These are phyloP conservation scores for Limnanthes douglasii DNA, from an alignment of 345 rosid genomes.

Conservation along the genomic window DNA sequence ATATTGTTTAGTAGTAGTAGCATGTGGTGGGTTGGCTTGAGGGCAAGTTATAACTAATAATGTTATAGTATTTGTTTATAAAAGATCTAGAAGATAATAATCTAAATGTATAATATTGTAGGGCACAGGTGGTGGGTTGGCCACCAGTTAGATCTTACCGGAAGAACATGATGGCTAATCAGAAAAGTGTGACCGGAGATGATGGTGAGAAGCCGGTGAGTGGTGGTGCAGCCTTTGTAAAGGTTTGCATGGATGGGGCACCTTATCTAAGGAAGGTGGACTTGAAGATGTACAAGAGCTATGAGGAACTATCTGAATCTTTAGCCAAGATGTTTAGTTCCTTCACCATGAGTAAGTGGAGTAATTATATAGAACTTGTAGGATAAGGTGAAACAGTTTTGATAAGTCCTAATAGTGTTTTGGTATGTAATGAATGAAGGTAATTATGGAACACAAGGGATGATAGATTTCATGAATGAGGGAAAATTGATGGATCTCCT, in stretches of 20 bases:
- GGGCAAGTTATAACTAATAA: too few species aligned
- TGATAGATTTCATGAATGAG: constrained; percentile 70
- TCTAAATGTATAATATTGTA: constrained; percentile 9
- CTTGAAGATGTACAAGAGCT: constrained; percentile 51
- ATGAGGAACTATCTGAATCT: constrained; percentile 55
- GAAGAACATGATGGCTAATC: constrained; percentile 44
- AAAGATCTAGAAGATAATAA: too few species aligned
- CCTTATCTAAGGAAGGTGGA: constrained; percentile 91
- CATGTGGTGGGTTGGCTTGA: too few species aligned
- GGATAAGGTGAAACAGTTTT: too few species aligned
- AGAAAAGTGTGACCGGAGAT: constrained; percentile 17
- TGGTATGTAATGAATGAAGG: constrained; percentile 14
- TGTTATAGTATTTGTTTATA: too few species aligned
- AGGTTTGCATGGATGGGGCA: constrained; percentile 93
- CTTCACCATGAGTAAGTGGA: constrained; percentile 50
- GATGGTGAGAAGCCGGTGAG: constrained; percentile 10
- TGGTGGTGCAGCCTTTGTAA: constrained; percentile 35
- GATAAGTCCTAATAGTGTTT: background rate
- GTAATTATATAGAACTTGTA: too few species aligned
- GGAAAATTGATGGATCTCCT: constrained; percentile 55
- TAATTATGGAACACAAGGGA: constrained; percentile 60
- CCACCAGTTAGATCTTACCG: constrained; percentile 85
- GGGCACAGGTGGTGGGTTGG: constrained; percentile 97
- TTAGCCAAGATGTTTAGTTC: constrained; percentile 64
- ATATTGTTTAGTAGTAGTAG: too few species aligned